Percentiles rank a stretch among this genome's conserved stretches.
phyloP scores from a whole-genome alignment of 2,329 filamentous ascomycete species.

The Colletotrichum sp. region DNA sequence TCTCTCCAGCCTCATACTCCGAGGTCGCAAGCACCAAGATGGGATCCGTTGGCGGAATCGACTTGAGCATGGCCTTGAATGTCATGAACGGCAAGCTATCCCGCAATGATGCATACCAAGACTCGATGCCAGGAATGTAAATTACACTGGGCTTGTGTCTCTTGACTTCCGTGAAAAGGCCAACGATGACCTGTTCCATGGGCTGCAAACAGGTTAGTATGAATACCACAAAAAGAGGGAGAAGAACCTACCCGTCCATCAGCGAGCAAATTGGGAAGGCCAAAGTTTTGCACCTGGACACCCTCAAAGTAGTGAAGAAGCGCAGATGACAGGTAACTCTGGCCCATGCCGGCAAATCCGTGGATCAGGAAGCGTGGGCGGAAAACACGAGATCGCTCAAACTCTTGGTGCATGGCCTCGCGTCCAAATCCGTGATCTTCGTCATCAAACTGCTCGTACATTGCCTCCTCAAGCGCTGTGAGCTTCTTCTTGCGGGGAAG shows the following conservation, averaged over 20 bases:
- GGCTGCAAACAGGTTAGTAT: conserved; percentile 46
- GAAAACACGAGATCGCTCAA: conserved; percentile 87
- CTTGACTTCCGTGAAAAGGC: conserved; percentile 89
- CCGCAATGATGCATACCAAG: conserved; percentile 75
- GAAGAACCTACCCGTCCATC: conserved; percentile 71
- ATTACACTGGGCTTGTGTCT: conserved; percentile 96
- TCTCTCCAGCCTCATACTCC: conserved; percentile 61
- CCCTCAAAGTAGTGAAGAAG: conserved; percentile 91
- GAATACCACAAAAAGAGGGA: neutral
- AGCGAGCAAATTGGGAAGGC: conserved; percentile 83
- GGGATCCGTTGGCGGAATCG: conserved; percentile 87
- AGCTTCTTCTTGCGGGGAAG: conserved; percentile 85
- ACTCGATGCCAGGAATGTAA: conserved; percentile 87
- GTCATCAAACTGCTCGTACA: conserved; percentile 86
- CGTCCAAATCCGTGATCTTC: conserved; percentile 83
- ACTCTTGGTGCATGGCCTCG: conserved; percentile 76
- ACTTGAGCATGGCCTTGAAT: conserved; percentile 81
- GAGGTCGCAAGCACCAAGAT: conserved; percentile 87
- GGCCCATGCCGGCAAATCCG: conserved; percentile 89
- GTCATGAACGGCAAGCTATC: conserved; percentile 75
- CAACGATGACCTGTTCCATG: conserved; percentile 86
- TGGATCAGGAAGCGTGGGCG: conserved; percentile 84
- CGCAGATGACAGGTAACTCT: conserved; percentile 85
- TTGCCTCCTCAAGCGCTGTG: conserved; percentile 91
- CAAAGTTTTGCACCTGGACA: conserved; percentile 92